These are phyloP conservation scores for Talaromyces piceae DNA, from an alignment of 2,329 filamentous ascomycete species.

Conservation along the genomic window DNA sequence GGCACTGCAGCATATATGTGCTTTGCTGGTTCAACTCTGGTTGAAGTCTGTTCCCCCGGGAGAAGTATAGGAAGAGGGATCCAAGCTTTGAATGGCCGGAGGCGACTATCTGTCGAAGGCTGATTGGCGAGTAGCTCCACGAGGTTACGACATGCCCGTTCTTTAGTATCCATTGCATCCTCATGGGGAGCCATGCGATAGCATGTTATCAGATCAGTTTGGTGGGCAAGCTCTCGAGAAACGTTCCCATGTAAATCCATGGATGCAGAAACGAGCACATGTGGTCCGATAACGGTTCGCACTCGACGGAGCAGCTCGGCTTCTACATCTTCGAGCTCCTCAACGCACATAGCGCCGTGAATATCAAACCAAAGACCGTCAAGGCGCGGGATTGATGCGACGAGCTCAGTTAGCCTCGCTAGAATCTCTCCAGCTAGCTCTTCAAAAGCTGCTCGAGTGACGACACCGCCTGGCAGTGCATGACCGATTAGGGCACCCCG, in stretches of 20 bases:
- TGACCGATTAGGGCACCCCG: conserved; percentile 47
- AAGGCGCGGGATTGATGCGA: conserved; percentile 22
- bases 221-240: conserved; percentile 42
- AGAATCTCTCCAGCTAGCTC: conserved; percentile 37
- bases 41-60: conserved; percentile 50
- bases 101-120: neutral
- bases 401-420: conserved; percentile 31
- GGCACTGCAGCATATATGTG: conserved; percentile 45
- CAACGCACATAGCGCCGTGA: conserved; percentile 50
- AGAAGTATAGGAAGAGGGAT: conserved; percentile 46
- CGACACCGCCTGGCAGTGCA: conserved; percentile 44
- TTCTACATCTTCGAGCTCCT: conserved; percentile 43
- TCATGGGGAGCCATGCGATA: conserved; percentile 49
- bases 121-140: conserved; percentile 30
- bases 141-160: conserved; percentile 45
- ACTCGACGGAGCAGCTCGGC: conserved; percentile 42
- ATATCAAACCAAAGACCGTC: conserved; percentile 52
- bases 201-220: conserved; percentile 47
- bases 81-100: conserved; percentile 47
- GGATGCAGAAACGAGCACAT: conserved; percentile 45
- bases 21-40: conserved; percentile 46
- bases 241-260: conserved; percentile 54
- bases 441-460: conserved; percentile 42
- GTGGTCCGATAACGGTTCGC: conserved; percentile 38
- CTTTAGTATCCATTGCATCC: conserved; percentile 44